Evolutionary conservation across 441 rosid genomes (phyloP), one percentile per base, ranked within the genome.

Genomic region (Mallotus japonicus): DNA sequence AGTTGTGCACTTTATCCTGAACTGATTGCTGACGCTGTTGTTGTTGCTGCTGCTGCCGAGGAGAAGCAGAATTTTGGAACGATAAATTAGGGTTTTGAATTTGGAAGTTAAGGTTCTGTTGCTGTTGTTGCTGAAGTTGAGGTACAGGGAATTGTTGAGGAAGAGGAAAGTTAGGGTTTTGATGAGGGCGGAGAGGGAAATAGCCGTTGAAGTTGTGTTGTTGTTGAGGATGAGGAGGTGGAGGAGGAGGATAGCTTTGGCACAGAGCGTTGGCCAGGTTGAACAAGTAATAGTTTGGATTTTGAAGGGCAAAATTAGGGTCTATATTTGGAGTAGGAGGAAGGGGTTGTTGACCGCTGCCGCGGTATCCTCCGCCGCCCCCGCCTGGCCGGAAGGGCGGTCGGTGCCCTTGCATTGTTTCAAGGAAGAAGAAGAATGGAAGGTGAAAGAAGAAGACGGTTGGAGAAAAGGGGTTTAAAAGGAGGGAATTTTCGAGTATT

Each of bases 351-450:
- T 70, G 71, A 54, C 79, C 65, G 32, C 76, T 75, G 50, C 79
- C 65, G 32, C 77, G 75, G 50, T 37, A 10, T 66, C 83, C 73
- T 51, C 61, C 76, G 72, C 76, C 70, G 4, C 75, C 22, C 14
- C 47, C 66, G 49, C 53, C 64, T 15, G 71, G 83, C 42, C 82
- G 81, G 80, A 37, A 70, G 74, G 75, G 77, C 62, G 79, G 78
- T 37, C 76, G 83, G 54, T 80, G 80, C 34, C 89, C 85, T 77
- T 80, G 76, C 96, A 87, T 44, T n/a, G 50, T 91, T 65, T 40
- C 16, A 44, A 19, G 59, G 40, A 37, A 37, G 40, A 51, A 5
- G 50, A 40, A 0, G 42, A 7, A 8, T n/a, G 49, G 32, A 4
- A 10, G 19, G 5, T 44, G 6, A 0, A n/a, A 28, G 28, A 59